Conservation (phyloP, 139 green algal genomes). For the Zygnema circumcarinatum region DNA sequence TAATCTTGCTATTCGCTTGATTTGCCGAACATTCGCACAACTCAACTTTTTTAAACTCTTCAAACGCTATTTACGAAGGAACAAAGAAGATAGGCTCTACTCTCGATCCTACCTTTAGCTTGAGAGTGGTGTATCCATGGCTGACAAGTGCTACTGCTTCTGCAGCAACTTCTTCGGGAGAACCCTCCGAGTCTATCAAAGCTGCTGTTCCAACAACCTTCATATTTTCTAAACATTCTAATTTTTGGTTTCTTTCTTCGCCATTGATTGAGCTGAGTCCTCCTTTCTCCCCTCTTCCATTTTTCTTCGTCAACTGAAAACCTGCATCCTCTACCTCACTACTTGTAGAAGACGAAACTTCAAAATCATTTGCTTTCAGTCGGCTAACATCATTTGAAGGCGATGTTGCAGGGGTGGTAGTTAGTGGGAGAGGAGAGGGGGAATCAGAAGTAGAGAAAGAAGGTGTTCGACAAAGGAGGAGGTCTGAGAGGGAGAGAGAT, state of each 20-base stretch:
- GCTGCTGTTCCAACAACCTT: neutral
- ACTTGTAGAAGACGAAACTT: no score
- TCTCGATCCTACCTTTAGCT: constrained; percentile 89
- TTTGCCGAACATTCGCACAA: neutral
- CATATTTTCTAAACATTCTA: neutral
- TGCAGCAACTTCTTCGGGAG: constrained; percentile 20
- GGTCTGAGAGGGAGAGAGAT: constrained; percentile 1
- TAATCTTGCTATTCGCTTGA: neutral
- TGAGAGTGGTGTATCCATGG: constrained; percentile 68
- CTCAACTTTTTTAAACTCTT: no score
- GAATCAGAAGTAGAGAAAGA: neutral
- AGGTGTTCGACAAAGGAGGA: constrained; percentile 8
- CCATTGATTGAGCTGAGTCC: neutral
- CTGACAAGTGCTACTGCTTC: constrained; percentile 17
- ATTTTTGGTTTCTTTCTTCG: neutral
- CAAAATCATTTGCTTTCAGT: neutral
- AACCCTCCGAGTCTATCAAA: constrained; percentile 28
- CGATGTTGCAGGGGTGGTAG: neutral
- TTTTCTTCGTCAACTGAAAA: neutral
- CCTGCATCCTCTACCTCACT: neutral
- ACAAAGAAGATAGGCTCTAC: neutral
- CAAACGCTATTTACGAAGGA: no score
- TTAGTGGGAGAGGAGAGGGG: neutral
- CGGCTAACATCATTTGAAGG: neutral
- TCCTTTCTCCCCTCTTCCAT: no score